Evolutionary conservation across 495 filamentous ascomycete species (phyloP).

Genomic region (Penicillium turbatum): DNA sequence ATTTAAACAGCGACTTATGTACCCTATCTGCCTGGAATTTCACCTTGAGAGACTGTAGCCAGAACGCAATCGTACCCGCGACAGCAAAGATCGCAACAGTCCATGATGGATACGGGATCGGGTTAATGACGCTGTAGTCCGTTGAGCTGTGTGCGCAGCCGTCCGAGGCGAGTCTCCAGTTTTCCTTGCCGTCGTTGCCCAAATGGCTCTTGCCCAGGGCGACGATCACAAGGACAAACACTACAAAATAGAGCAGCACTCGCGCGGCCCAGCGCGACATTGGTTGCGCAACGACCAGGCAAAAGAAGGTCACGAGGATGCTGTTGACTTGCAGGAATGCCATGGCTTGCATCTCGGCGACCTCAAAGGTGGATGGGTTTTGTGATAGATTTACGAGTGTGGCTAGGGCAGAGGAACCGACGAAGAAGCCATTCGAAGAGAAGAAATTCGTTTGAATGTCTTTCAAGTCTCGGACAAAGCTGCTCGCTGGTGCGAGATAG

Average conservation of each 20-base stretch:
- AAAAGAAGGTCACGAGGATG: conserved; percentile 2
- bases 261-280: not conserved
- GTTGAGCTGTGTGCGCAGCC: not conserved
- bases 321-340: conserved; percentile 1
- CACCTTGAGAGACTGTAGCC: not conserved
- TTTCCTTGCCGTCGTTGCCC: not conserved
- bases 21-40: not conserved
- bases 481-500: not conserved
- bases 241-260: not conserved
- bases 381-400: not conserved
- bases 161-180: not conserved
- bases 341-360: conserved; percentile 2
- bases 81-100: not conserved
- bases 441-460: not conserved
- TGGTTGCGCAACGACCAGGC: not conserved
- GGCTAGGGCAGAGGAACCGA: not conserved
- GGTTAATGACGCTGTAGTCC: not conserved
- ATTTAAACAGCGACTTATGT: not conserved
- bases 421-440: conserved; percentile 1
- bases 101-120: not conserved
- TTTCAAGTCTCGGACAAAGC: not conserved
- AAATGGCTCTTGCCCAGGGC: not conserved
- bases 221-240: not conserved
- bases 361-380: not conserved
- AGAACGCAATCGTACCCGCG: not conserved